Conservation (phyloP, 2,329 filamentous ascomycete genomes). For the Dothideomycetidae sp. region DNA sequence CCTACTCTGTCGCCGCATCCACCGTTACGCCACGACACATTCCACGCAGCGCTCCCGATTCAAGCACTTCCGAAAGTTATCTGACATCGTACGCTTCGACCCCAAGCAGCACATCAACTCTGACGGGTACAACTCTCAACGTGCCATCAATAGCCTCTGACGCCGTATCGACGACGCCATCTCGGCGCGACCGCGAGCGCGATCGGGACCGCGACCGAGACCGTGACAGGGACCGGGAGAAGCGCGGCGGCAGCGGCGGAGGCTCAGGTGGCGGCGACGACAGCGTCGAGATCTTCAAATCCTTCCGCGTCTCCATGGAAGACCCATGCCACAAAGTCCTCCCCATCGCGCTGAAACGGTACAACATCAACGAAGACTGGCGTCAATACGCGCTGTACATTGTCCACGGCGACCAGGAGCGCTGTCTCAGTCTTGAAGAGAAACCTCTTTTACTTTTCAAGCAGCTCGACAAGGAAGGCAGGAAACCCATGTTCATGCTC, state of each 20-base stretch:
- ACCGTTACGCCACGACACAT: conserved; percentile 18
- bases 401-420: conserved; percentile 95
- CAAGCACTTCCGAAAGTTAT: conserved; percentile 14
- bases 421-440: conserved; percentile 81
- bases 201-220: conserved; percentile 3
- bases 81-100: conserved; percentile 17
- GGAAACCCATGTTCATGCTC: conserved; percentile 99
- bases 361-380: conserved; percentile 96
- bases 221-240: too few relatives aligned
- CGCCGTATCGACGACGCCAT: conserved; percentile 2
- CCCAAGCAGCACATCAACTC: conserved; percentile 16
- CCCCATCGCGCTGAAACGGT: conserved; percentile 89
- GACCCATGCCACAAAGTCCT: conserved; percentile 96
- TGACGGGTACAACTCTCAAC: conserved; percentile 20
- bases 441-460: conserved; percentile 94
- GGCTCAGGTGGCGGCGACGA: conserved; percentile 30
- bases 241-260: conserved; percentile 20
- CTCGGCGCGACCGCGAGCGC: conserved; percentile 5
- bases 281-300: conserved; percentile 92
- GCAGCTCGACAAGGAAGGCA: conserved; percentile 87
- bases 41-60: conserved; percentile 16
- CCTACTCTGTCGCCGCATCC: conserved; percentile 25
- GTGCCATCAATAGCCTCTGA: conserved; percentile 8
- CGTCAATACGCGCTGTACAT: conserved; percentile 96
- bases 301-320: conserved; percentile 93